Base-by-base conservation (phyloP, 192 early-diverging fungal species). In the Coemansia reversa region DNA sequence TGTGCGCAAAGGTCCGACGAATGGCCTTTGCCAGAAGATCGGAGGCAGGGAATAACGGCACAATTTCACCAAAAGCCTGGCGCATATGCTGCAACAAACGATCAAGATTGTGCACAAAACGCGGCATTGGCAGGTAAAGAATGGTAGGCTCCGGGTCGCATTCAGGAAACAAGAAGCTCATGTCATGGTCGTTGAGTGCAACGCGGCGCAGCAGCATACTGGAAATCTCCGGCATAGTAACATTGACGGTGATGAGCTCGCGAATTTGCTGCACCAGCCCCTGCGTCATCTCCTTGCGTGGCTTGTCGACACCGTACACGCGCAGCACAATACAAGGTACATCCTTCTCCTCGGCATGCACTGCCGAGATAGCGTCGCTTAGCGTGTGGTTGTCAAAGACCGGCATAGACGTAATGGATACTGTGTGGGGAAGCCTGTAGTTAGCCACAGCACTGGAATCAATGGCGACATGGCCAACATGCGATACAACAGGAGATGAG, bases 81-180 rank as follows among this genome's bases (percentile, higher is more conserved):
- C 62, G 63, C 56, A 81, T 60, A 45, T 81, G 69, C n/a, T 58
- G 58, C 51, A 81, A 20, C 53, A 81, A 50, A 18, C 69, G 63
- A 42, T 65, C 66, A 23, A 81, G 55, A 29, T 75, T 53, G 54
- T 81, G 78, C 29, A 81, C 78, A 66, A 81, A 74, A 19, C 66
- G 69, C 25, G 78, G 78, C 48, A 81, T 48, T 25, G 78, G 78
- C 73, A 81, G 60, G 51, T 81, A 81, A 23, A 81, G 27, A 23
- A 81, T 60, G 5, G 70, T 66, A 7, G 78, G 78, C 66, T 81
- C 78, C 0, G 78, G 78, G 42, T 72, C 72, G 73, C 78, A 75
- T 55, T 30, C 48, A 0, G 78, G 78, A 47, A 81, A 72, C 78
- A 81, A 30, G 69, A 81, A 75, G 60, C 69, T 53, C 63, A 75